Evolutionary conservation across 1,139 yeast genomes (phyloP).

Genomic region (Geotrichum reessii): DNA sequence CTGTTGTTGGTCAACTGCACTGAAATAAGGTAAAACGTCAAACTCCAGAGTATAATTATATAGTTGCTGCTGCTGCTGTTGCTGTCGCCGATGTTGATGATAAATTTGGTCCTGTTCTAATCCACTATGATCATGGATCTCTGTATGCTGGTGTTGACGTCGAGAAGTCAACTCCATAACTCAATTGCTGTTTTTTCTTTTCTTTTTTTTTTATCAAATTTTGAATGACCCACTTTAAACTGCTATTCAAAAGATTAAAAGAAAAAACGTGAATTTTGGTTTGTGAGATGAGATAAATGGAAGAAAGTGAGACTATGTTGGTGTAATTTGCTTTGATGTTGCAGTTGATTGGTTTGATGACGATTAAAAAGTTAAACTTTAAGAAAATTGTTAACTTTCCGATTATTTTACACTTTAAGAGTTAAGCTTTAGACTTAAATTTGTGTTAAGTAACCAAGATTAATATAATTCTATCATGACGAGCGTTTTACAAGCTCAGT

Average conservation of each 20-base stretch:
- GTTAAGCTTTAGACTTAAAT: neutral
- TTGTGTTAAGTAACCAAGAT: neutral
- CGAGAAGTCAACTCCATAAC: neutral
- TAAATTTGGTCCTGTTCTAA: neutral
- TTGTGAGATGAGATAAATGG: too few relatives aligned
- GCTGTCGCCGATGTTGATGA: neutral
- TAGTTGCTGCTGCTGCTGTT: neutral
- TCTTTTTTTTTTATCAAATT: neutral
- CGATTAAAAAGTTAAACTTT: neutral
- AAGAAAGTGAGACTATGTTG: neutral
- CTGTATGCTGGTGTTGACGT: neutral
- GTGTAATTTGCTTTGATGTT: neutral
- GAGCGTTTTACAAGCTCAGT: too few relatives aligned
- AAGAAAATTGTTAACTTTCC: neutral
- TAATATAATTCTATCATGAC: too few relatives aligned
- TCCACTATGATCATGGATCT: neutral
- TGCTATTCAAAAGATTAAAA: too few relatives aligned
- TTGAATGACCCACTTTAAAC: neutral
- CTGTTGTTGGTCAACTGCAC: neutral
- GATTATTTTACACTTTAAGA: neutral
- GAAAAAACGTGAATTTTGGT: too few relatives aligned
- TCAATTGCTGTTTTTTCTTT: neutral
- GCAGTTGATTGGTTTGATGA: neutral
- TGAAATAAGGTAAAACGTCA: neutral
- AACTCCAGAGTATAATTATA: neutral